Base-by-base conservation (phyloP, 2,329 filamentous ascomycete species). In the Sporothrix globosa region DNA sequence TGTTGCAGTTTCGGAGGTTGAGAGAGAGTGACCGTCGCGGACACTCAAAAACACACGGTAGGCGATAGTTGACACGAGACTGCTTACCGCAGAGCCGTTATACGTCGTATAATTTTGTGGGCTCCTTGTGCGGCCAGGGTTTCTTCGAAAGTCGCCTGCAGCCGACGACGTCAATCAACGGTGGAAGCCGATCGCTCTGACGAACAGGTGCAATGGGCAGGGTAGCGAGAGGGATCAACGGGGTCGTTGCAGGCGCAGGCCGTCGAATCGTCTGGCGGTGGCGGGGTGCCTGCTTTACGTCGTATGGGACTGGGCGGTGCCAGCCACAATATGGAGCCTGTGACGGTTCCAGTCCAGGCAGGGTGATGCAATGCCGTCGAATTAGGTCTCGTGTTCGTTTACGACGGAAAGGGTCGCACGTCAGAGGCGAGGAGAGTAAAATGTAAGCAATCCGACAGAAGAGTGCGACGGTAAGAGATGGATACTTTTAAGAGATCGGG, bases 311-410 rank as follows among this genome's bases (percentile, higher is more conserved):
- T 30, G 17, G 44, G 44, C 46, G 63, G 44, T 52, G 27, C 11
- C 63, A 27, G 46, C 46, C 46, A 39, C 63, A 52, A 52, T 52
- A 52, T 39, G 63, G 27, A 39, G 63, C 44, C 39, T 66, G 63
- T 66, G 63, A 66, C 61, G 61, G 48, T 50, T 34, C 50, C 9
- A n/a, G 61, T 10, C 61, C 44, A 27, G 61, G 46, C 46, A 19
- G 60, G 44, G 58, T 63, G 63, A 66, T 66, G 63, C 46, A 34
- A 66, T 66, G 44, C 24, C 61, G 52, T 27, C 46, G 44, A 46
- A 52, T 27, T 63, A 44, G 61, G 61, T 50, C 61, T 50, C 44
- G 61, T 65, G 61, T 65, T 65, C 61, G 61, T n/a, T 21, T 34
- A 24, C 19, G 19, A 50, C 41, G 41, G 11, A 44, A 44, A 34